Percentiles rank a stretch among this genome's conserved stretches.
These are phyloP conservation scores for Mycena rosella DNA, from an alignment of 768 basidiomycete species.

Conservation along the genomic window DNA sequence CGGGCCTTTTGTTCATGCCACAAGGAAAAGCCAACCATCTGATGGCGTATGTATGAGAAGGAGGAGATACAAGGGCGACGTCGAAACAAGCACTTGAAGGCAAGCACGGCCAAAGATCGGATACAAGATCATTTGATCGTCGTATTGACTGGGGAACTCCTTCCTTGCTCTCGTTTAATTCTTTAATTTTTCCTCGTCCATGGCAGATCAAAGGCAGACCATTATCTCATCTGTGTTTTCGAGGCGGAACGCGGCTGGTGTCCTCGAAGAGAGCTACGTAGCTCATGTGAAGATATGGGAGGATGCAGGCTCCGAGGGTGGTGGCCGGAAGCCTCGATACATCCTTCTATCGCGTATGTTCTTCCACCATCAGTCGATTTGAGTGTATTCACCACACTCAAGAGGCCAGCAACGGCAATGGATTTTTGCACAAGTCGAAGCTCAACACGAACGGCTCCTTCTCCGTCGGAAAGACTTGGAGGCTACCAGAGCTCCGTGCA, in stretches of 20 bases:
- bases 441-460: slow-evolving; percentile 94
- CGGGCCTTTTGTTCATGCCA: not conserved
- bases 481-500: slow-evolving; percentile 81
- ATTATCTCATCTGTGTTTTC: slow-evolving; percentile 91
- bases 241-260: slow-evolving; percentile 64
- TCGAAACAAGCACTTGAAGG: not conserved
- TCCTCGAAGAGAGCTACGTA: slow-evolving; percentile 83
- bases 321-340: slow-evolving; percentile 87
- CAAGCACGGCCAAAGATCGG: not conserved
- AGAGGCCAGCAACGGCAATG: slow-evolving; percentile 71
- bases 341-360: slow-evolving; percentile 91
- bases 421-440: slow-evolving; percentile 96
- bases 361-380: not conserved
- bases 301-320: slow-evolving; percentile 76
- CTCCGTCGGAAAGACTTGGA: slow-evolving; percentile 98
- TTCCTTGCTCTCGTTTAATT: too few species aligned
- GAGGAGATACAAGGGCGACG: not conserved
- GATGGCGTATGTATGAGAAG: slow-evolving; percentile 29
- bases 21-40: slow-evolving; percentile 1
- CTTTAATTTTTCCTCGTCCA: too few species aligned
- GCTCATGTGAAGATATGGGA: slow-evolving; percentile 96
- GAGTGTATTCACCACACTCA: slow-evolving; percentile 42
- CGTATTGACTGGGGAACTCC: too few species aligned
- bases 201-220: slow-evolving; percentile 51
- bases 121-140: too few species aligned